Conservation (phyloP, 2,329 filamentous ascomycete genomes). For the Annulohypoxylon truncatum region DNA sequence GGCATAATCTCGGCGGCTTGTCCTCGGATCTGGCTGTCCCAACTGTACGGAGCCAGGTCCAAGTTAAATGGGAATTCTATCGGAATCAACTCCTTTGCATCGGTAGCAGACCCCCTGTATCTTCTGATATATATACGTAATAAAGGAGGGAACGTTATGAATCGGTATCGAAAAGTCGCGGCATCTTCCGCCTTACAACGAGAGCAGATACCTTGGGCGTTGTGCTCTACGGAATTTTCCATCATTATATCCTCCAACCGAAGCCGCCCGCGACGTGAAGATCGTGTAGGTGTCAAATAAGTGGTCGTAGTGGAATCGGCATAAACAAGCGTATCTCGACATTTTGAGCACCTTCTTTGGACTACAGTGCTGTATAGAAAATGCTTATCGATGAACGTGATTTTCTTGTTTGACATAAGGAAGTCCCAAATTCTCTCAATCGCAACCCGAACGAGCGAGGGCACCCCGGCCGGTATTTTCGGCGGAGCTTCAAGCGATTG, state of each 20-base stretch:
- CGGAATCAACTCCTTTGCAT: background rate
- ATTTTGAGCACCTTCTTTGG: background rate
- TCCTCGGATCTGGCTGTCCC: background rate
- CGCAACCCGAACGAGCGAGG: background rate
- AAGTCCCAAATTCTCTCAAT: background rate
- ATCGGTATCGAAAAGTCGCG: background rate
- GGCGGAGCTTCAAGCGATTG: slow-evolving; percentile 39
- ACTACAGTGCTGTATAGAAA: background rate
- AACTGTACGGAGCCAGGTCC: slow-evolving; percentile 59
- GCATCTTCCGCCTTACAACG: background rate
- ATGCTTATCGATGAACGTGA: slow-evolving; percentile 7
- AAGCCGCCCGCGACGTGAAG: background rate
- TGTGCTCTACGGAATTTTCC: background rate
- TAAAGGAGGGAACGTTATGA: slow-evolving; percentile 65
- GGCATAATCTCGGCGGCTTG: background rate
- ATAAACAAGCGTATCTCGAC: background rate
- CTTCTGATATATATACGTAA: slow-evolving; percentile 74
- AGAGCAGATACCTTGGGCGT: too few species aligned
- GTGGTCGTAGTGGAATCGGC: background rate
- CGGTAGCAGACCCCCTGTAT: slow-evolving; percentile 10
- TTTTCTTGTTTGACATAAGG: background rate
- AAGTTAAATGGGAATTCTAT: slow-evolving; percentile 77
- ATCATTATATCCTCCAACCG: background rate
- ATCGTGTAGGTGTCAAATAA: background rate
- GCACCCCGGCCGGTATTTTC: slow-evolving; percentile 67